phyloP scores from a whole-genome alignment of 192 early-diverging fungal genomes.

The Podochytrium sp. region DNA sequence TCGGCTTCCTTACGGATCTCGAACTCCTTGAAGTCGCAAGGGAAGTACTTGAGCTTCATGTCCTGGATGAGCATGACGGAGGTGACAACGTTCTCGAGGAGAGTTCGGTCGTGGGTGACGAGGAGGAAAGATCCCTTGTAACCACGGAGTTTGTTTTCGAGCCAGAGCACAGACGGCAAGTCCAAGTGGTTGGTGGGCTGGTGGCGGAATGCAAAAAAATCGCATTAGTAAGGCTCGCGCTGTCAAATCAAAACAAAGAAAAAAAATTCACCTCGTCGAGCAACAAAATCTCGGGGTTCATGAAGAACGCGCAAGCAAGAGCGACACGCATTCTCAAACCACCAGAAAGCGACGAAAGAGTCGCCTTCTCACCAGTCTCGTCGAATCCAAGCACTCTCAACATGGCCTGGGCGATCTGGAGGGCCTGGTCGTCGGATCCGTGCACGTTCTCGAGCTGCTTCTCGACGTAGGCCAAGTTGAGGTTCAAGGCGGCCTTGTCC shows the following conservation, averaged over 20 bases:
- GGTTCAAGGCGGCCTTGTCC: constrained; percentile 74
- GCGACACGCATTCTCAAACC: constrained; percentile 90
- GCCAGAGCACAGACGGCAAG: constrained; percentile 63
- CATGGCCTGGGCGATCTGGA: constrained; percentile 18
- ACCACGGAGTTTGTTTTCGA: constrained; percentile 72
- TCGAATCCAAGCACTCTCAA: constrained; percentile 27
- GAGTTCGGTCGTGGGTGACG: constrained; percentile 84
- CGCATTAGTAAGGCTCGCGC: neutral
- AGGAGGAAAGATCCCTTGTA: constrained; percentile 77
- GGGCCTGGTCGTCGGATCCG: constrained; percentile 64
- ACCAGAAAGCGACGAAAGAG: constrained; percentile 77
- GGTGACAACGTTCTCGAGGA: constrained; percentile 78
- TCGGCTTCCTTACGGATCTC: constrained; percentile 27
- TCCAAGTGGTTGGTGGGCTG: constrained; percentile 83
- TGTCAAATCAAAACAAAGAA: neutral
- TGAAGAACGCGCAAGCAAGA: constrained; percentile 82
- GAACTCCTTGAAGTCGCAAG: constrained; percentile 31
- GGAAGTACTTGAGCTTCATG: constrained; percentile 76
- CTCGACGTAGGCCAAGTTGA: constrained; percentile 78
- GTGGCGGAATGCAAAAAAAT: neutral
- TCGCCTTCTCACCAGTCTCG: constrained; percentile 25
- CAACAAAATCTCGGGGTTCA: constrained; percentile 81
- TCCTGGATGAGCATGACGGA: constrained; percentile 84
- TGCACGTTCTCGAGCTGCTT: constrained; percentile 83
- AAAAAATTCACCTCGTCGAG: constrained; percentile 63